These are phyloP conservation scores for Aspergillus sp. DNA, from an alignment of 2,329 filamentous ascomycete genomes.

Conservation along the genomic window DNA sequence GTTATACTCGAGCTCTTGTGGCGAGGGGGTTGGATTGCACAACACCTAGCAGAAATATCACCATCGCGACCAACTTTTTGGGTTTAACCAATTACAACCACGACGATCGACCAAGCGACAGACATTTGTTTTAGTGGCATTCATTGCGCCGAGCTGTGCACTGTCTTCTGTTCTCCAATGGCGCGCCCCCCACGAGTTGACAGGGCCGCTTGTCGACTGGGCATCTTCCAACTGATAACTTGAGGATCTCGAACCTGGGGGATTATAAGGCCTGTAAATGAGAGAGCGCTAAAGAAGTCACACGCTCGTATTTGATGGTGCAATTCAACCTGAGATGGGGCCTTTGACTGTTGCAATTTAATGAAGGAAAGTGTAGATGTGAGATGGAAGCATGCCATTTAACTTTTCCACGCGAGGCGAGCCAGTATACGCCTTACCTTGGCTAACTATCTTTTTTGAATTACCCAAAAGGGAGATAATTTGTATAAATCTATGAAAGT, in stretches of 20 bases:
- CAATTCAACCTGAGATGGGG: not conserved
- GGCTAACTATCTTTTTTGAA: not conserved
- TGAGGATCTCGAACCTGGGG: not conserved
- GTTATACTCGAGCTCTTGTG: not conserved
- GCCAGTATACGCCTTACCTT: not conserved
- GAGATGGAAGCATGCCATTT: not conserved
- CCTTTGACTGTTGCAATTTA: not conserved
- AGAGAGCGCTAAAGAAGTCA: not conserved
- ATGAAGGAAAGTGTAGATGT: not conserved
- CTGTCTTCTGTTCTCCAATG: not conserved
- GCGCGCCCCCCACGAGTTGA: too few relatives aligned
- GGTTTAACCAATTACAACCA: not conserved
- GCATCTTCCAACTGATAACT: not conserved
- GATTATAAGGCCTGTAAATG: not conserved
- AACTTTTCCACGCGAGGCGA: not conserved
- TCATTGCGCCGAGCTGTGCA: not conserved
- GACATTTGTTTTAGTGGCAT: not conserved
- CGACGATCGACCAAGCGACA: not conserved
- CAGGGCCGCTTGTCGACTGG: not conserved
- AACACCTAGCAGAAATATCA: not conserved
- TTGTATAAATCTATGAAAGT: not conserved
- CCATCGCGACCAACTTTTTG: not conserved
- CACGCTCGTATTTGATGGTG: not conserved
- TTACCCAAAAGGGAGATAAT: not conserved
- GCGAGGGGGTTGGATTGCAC: constrained; percentile 4